These are phyloP conservation scores for Zygoascus biomembranicola DNA, from an alignment of 805 yeast species.

Conservation along the genomic window DNA sequence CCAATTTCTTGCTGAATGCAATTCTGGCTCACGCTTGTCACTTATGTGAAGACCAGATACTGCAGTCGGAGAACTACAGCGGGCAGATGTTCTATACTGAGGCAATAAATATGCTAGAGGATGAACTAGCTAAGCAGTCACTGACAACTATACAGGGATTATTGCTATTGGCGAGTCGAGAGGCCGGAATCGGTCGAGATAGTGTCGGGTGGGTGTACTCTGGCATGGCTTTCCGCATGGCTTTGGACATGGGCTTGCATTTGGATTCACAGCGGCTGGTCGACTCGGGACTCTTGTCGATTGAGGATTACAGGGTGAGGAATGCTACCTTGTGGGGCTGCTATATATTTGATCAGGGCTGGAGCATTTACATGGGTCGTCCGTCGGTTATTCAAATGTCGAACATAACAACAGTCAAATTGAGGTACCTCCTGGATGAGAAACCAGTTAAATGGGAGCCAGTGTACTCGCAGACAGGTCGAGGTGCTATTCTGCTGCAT, in stretches of 20 bases:
- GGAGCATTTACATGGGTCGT: slow-evolving; percentile 16
- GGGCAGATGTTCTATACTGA: slow-evolving; percentile 15
- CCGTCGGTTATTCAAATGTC: slow-evolving; percentile 13
- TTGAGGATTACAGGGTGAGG: slow-evolving; percentile 13
- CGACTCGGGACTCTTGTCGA: slow-evolving; percentile 9
- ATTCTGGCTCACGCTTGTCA: slow-evolving; percentile 15
- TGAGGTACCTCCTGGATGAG: slow-evolving; percentile 9
- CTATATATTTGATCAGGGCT: slow-evolving; percentile 15
- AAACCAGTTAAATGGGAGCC: slow-evolving; percentile 13
- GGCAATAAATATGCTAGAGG: slow-evolving; percentile 11
- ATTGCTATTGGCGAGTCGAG: slow-evolving; percentile 13
- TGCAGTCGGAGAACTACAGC: slow-evolving; percentile 12
- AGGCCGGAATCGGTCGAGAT: slow-evolving; percentile 16
- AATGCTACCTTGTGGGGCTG: slow-evolving; percentile 19
- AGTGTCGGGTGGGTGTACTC: slow-evolving; percentile 18
- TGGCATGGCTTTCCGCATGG: slow-evolving; percentile 19
- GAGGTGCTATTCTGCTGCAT: slow-evolving; percentile 1
- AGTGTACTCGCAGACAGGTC: slow-evolving; percentile 3
- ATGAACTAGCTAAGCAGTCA: slow-evolving; percentile 10
- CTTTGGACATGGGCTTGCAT: slow-evolving; percentile 16
- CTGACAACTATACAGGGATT: slow-evolving; percentile 16
- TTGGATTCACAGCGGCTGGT: slow-evolving; percentile 12
- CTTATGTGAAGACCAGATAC: slow-evolving; percentile 10
- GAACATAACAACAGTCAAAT: slow-evolving; percentile 10
- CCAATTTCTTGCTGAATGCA: slow-evolving; percentile 14